Evolutionary conservation across 805 yeast genomes (phyloP), one percentile per base, ranked within the genome.

Genomic region (Blastobotrys muscicola): DNA sequence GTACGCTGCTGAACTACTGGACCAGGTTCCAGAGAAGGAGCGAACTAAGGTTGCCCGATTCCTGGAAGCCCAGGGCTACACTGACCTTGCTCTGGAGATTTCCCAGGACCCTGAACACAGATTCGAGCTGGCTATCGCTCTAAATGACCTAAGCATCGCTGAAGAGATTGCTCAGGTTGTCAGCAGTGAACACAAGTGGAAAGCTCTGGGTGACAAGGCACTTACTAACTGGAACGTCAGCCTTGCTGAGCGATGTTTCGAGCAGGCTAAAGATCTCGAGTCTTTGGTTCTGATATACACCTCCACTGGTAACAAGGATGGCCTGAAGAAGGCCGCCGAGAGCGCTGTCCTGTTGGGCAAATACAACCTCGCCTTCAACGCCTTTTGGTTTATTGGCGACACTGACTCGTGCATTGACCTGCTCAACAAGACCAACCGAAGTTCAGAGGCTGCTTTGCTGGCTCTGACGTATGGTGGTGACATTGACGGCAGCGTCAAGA

Each of bases 101-200:
- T 78, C 96, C 3, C 83, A 80, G 52, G 98, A 92, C 62, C 67
- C 75, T 41, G 97, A 90, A 60, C 95, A 94, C 59, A 83, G 78
- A 62, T 92, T 92, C 61, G 96, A 86, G 57, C 76, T 92, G 47
- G 90, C 97, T 8, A 67, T 92, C 39, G 73, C 80, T 44, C 78
- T 87, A n/a, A 75, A 76, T 43, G 74, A 84, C 56, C 75, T 92
- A 49, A 60, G 66, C 2, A 72, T 81, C 51, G 97, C 97, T 5
- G 72, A 75, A 51, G 78, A 76, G 33, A 74, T 82, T 54, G 81
- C 86, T 6, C 60, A 67, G 63, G 68, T 36, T 12, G 50, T 49
- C 16, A 48, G 45, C 13, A 67, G 70, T 36, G 80, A 80, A 42
- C 74, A 79, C 50, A 89, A 85, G 65, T 92, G 97, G 97, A 85